Percentiles rank a stretch among this genome's conserved stretches.
Evolutionary conservation across 1,284 basidiomycete species (phyloP).

Genomic region (Golubevia pallescens): DNA sequence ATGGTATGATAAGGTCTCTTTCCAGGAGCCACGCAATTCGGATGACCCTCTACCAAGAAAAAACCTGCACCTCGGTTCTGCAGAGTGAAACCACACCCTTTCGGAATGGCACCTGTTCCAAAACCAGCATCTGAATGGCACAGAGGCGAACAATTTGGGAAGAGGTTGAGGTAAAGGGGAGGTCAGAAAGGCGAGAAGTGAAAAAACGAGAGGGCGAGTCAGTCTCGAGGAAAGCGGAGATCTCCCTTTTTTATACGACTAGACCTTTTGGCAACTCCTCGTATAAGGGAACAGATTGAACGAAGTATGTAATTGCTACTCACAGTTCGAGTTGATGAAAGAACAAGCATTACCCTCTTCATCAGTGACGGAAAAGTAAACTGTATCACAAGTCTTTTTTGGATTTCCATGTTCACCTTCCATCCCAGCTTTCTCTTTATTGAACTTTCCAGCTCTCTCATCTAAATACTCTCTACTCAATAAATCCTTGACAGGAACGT

Average conservation of each 20-base stretch:
- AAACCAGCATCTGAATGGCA: slow-evolving; percentile 68
- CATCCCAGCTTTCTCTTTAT: slow-evolving; percentile 73
- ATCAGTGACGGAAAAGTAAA: slow-evolving; percentile 78
- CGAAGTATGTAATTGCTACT: slow-evolving; percentile 62
- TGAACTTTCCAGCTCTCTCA: slow-evolving; percentile 79
- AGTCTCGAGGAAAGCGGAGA: not conserved
- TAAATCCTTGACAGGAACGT: slow-evolving; percentile 78
- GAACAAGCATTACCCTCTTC: slow-evolving; percentile 90
- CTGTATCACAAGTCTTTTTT: slow-evolving; percentile 82
- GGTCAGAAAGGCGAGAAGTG: not conserved
- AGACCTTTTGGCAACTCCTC: not conserved
- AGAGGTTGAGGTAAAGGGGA: not conserved
- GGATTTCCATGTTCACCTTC: slow-evolving; percentile 79
- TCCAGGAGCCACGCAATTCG: slow-evolving; percentile 72
- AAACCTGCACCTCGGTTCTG: slow-evolving; percentile 92
- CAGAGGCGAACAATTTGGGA: slow-evolving; percentile 28
- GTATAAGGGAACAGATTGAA: slow-evolving; percentile 59
- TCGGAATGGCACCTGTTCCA: slow-evolving; percentile 76
- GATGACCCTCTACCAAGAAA: slow-evolving; percentile 77
- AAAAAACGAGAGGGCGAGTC: too few relatives aligned
- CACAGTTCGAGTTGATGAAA: slow-evolving; percentile 91
- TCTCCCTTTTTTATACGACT: too few relatives aligned
- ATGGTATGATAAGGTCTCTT: slow-evolving; percentile 96
- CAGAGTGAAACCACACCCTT: slow-evolving; percentile 91
- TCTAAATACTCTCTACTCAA: slow-evolving; percentile 84